phyloP scores from a whole-genome alignment of 106 monocot genomes.

The Narthecium ossifragum region DNA sequence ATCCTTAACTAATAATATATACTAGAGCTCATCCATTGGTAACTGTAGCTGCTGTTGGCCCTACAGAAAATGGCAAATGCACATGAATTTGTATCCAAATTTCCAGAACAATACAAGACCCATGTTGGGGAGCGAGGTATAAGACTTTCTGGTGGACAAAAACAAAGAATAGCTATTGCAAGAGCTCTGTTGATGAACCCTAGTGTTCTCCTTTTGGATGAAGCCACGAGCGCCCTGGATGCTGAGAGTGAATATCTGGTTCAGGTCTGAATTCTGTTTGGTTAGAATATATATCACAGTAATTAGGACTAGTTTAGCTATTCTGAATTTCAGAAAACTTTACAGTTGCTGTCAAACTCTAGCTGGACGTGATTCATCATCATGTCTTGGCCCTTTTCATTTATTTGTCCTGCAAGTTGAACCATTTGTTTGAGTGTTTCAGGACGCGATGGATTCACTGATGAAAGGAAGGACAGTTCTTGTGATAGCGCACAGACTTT shows the following conservation, averaged over 20 bases:
- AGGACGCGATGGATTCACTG: conserved; percentile 83
- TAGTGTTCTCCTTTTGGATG: conserved; percentile 91
- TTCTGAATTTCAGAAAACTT: too few relatives aligned
- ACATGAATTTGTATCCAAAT: conserved; percentile 32
- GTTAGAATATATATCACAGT: too few relatives aligned
- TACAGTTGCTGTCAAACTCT: too few relatives aligned
- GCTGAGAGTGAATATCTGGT: conserved; percentile 92
- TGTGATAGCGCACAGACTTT: conserved; percentile 85
- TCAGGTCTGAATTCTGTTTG: too few relatives aligned
- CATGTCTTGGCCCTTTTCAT: too few relatives aligned
- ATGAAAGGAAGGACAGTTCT: conserved; percentile 97
- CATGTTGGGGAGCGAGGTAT: conserved; percentile 94
- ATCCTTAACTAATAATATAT: conserved; percentile 88
- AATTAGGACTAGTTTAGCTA: too few relatives aligned
- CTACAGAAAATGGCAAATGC: conserved; percentile 74
- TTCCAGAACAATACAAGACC: neutral
- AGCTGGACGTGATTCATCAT: too few relatives aligned
- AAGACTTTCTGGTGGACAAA: conserved; percentile 78
- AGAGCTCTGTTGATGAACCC: conserved; percentile 94
- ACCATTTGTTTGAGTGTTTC: too few relatives aligned
- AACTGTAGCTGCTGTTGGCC: too few relatives aligned
- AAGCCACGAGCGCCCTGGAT: conserved; percentile 96
- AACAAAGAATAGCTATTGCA: conserved; percentile 92
- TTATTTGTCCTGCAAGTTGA: too few relatives aligned
- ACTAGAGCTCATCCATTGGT: too few relatives aligned